These are phyloP conservation scores for button mushroom (Agaricus bisporus) DNA, from an alignment of 768 basidiomycete genomes.

Conservation along the genomic window DNA sequence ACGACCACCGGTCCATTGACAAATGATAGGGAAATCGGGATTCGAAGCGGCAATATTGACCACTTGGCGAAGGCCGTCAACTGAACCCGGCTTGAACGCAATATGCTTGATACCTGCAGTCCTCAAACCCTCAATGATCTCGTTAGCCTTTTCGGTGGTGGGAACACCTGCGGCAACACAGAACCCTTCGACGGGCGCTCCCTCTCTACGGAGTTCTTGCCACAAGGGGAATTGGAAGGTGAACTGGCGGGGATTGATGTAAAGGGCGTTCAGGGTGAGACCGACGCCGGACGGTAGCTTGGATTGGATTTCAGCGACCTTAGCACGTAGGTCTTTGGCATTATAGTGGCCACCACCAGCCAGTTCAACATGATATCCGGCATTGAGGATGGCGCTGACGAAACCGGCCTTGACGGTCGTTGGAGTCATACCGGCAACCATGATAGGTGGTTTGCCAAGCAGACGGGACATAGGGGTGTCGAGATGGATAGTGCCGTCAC, in stretches of 20 bases:
- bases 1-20: conserved; percentile 99
- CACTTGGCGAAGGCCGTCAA: conserved; percentile 97
- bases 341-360: conserved; percentile 99
- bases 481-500: conserved; percentile 87
- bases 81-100: conserved; percentile 96
- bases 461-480: conserved; percentile 97
- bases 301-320: conserved; percentile 88
- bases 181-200: conserved; percentile 96
- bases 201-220: conserved; percentile 96
- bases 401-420: conserved; percentile 94
- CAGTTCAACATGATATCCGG: conserved; percentile 94
- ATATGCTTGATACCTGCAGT: conserved; percentile 91
- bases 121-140: conserved; percentile 85
- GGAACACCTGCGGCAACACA: conserved; percentile 98
- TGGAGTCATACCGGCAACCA: conserved; percentile 99
- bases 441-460: conserved; percentile 93
- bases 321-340: conserved; percentile 77
- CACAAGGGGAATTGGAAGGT: conserved; percentile 95
- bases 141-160: conserved; percentile 91
- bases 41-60: conserved; percentile 92
- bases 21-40: conserved; percentile 93
- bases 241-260: conserved; percentile 98
- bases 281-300: conserved; percentile 85
- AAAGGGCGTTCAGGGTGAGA: conserved; percentile 89
- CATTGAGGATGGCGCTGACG: conserved; percentile 86